Conservation (phyloP, 805 yeast species). For the Pichia cabralensis region DNA sequence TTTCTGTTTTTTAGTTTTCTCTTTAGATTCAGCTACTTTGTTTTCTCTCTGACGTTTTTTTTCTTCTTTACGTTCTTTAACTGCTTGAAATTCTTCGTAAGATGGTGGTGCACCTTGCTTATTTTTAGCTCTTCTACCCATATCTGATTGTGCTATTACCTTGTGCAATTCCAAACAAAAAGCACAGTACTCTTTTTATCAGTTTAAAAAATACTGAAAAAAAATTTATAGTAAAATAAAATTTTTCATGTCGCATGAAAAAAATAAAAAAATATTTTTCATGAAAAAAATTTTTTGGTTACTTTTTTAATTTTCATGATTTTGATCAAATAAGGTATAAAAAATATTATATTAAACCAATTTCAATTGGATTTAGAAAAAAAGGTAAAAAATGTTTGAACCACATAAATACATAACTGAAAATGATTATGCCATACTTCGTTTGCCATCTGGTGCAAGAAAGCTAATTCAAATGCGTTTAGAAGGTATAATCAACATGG, state of each 20-base stretch:
- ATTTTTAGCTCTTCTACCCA: slow-evolving; percentile 92
- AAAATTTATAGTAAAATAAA: not conserved
- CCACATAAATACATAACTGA: slow-evolving; percentile 29
- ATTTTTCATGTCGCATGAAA: not conserved
- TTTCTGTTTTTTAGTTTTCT: slow-evolving; percentile 10
- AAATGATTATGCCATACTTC: slow-evolving; percentile 50
- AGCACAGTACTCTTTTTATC: too few species aligned
- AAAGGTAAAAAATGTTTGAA: slow-evolving; percentile 9
- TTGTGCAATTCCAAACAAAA: too few species aligned
- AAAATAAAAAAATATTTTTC: slow-evolving; percentile 1
- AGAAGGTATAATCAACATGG: slow-evolving; percentile 58
- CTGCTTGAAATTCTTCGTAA: slow-evolving; percentile 64
- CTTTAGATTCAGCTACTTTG: slow-evolving; percentile 16
- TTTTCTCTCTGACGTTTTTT: slow-evolving; percentile 25
- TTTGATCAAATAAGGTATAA: not conserved
- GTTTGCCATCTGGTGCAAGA: slow-evolving; percentile 73
- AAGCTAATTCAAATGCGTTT: slow-evolving; percentile 61
- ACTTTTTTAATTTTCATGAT: too few species aligned
- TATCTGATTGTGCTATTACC: slow-evolving; percentile 19
- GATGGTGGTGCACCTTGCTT: slow-evolving; percentile 92
- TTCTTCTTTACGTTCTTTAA: slow-evolving; percentile 31
- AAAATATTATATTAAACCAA: not conserved
- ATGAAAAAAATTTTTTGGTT: slow-evolving; percentile 8
- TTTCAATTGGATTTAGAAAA: not conserved
- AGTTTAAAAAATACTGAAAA: too few species aligned